A percentile compares a stretch with the other conserved stretches of the same genome.
phyloP scores from a whole-genome alignment of 352 stramenopile species.

The Blastocystis sp. region DNA sequence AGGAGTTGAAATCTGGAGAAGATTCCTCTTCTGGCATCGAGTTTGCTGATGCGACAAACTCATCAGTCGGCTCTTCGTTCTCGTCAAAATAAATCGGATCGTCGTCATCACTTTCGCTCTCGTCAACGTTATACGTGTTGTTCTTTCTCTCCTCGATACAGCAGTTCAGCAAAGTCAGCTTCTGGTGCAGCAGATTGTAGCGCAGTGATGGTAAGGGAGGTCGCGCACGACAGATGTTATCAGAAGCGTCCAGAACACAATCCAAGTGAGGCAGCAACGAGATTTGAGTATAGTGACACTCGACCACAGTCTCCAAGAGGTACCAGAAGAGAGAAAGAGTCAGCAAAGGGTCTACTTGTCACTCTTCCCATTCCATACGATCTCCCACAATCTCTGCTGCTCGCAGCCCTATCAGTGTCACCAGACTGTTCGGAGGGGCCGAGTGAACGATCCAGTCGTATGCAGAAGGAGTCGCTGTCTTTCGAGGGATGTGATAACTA shows the following conservation, averaged over 20 bases:
- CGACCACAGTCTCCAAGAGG: conserved; percentile 20
- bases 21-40: not conserved
- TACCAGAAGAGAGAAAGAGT: conserved; percentile 45
- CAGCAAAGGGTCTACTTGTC: not conserved
- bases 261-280: conserved; percentile 4
- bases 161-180: conserved; percentile 39
- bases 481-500: conserved; percentile 4
- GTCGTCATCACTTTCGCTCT: not conserved
- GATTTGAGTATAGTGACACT: conserved; percentile 21
- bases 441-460: not conserved
- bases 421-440: not conserved
- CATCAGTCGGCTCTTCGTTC: not conserved
- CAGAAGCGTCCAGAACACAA: not conserved
- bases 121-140: not conserved
- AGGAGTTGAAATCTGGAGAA: not conserved
- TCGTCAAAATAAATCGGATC: not conserved
- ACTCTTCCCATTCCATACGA: not conserved
- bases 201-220: conserved; percentile 19
- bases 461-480: not conserved
- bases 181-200: conserved; percentile 44
- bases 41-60: not conserved
- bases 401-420: not conserved
- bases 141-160: conserved; percentile 37
- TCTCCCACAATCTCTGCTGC: conserved; percentile 20
- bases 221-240: not conserved